Conservation (phyloP, 805 yeast species). For the Jamesozyma lodderae region DNA sequence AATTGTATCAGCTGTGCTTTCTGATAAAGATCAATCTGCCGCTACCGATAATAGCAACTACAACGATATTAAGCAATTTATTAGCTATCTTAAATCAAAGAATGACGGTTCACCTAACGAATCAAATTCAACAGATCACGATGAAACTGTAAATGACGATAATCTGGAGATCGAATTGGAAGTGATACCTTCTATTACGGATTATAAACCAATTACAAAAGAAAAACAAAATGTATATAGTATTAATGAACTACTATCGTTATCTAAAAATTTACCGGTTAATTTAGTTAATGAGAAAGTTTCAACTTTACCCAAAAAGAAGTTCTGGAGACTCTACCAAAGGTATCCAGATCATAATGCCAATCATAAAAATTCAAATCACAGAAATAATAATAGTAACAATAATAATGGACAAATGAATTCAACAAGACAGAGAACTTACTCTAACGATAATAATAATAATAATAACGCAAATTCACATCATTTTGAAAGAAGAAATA, state of each 20-base stretch:
- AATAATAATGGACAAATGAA: conserved; percentile 9
- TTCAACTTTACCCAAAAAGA: conserved; percentile 36
- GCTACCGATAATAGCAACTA: not conserved
- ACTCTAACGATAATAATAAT: conserved; percentile 6
- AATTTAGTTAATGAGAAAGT: conserved; percentile 28
- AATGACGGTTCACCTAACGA: not conserved
- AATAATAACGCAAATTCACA: conserved; percentile 9
- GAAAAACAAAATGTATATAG: conserved; percentile 19
- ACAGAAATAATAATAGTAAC: conserved; percentile 5
- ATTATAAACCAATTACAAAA: conserved; percentile 15
- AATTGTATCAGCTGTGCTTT: conserved; percentile 8
- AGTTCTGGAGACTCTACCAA: conserved; percentile 41
- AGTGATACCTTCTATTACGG: conserved; percentile 10
- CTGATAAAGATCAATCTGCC: not conserved
- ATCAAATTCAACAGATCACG: not conserved
- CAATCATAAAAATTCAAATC: conserved; percentile 6
- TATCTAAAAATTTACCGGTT: conserved; percentile 19
- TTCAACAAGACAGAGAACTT: conserved; percentile 9
- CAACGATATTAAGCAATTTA: conserved; percentile 3
- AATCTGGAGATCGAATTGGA: conserved; percentile 3
- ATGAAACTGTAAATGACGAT: not conserved
- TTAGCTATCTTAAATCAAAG: conserved; percentile 2
- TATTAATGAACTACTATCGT: conserved; percentile 21
- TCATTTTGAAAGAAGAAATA: conserved; percentile 8
- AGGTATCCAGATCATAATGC: conserved; percentile 16